Percentiles rank a stretch among this genome's conserved stretches.
phyloP scores from a whole-genome alignment of 441 rosid genomes.

The Manihot esculenta region DNA sequence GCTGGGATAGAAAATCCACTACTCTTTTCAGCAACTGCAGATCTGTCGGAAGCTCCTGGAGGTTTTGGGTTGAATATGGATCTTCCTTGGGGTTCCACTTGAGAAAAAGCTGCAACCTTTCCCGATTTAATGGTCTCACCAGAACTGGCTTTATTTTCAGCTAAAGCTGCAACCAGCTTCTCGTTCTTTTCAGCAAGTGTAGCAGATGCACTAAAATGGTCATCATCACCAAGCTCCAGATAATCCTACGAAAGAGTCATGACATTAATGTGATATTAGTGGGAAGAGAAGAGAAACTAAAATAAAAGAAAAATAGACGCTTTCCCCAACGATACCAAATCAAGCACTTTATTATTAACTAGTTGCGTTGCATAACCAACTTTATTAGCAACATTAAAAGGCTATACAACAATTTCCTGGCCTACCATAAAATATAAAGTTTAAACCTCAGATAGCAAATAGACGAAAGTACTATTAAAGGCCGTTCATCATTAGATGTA shows the following conservation, averaged over 20 bases:
- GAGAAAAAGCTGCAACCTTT: conserved; percentile 35
- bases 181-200: conserved; percentile 17
- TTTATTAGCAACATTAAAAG: background rate
- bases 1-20: conserved; percentile 25
- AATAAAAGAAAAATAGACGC: background rate
- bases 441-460: background rate
- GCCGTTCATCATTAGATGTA: background rate
- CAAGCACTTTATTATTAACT: background rate
- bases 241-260: conserved; percentile 47
- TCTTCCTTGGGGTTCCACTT: conserved; percentile 28
- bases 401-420: background rate
- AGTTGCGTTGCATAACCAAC: background rate
- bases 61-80: conserved; percentile 35
- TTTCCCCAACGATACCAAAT: background rate
- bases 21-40: conserved; percentile 37
- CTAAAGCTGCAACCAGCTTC: conserved; percentile 6
- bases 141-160: conserved; percentile 29
- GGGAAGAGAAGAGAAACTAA: background rate
- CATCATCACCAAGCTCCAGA: conserved; percentile 74
- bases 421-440: background rate
- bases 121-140: conserved; percentile 35
- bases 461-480: background rate
- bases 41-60: conserved; percentile 34
- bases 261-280: background rate
- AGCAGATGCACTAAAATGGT: conserved; percentile 27